Evolutionary conservation across 2,329 filamentous ascomycete genomes (phyloP), one percentile per base, ranked within the genome.

Genomic region (Aspergillus proliferans): DNA sequence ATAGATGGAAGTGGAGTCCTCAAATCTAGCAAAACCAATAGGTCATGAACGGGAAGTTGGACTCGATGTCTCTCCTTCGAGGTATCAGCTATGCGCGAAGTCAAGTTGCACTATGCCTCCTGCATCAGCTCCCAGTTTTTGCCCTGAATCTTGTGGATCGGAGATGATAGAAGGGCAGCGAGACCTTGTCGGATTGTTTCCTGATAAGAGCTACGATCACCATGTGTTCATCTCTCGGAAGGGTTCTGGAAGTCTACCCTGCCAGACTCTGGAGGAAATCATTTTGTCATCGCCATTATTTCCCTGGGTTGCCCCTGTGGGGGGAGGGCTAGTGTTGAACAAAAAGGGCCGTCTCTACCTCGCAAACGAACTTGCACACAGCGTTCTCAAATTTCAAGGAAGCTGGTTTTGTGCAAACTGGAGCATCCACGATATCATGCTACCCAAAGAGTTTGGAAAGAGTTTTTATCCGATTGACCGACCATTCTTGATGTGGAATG

Each of bases 361-460:
- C 6, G 55, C 52, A 4, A 47, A 34, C 2, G 50, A 49, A 4
- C 52, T 60, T 38, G 53, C 56, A 12, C 51, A 45, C 43, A 52
- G 57, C 39, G 51, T 60, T 21, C 47, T 60, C 4, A 49, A 53
- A 19, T 51, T 58, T 14, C 52, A 59, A 33, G 55, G 58, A n/a
- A 60, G 44, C 42, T 60, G 57, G 55, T 51, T 60, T 1, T 49
- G 47, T 33, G 24, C 34, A 10, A 45, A 53, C 26, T 60, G 57
- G 55, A 24, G 43, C 1, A 40, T 47, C 6, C 45, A 45, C 14
- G 52, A 60, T 42, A 56, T 58, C 12, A 45, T 54, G 12, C 58
- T 58, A 15, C 24, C 42, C 5, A 24, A 15, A 15, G 15, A 15
- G 15, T 15, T 15, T 15, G 15, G 15, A 15, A 15, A 15, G 15